A percentile compares a stretch with the other conserved stretches of the same genome.
Evolutionary conservation across 1,284 basidiomycete species (phyloP).

Genomic region (Naganishia albida): DNA sequence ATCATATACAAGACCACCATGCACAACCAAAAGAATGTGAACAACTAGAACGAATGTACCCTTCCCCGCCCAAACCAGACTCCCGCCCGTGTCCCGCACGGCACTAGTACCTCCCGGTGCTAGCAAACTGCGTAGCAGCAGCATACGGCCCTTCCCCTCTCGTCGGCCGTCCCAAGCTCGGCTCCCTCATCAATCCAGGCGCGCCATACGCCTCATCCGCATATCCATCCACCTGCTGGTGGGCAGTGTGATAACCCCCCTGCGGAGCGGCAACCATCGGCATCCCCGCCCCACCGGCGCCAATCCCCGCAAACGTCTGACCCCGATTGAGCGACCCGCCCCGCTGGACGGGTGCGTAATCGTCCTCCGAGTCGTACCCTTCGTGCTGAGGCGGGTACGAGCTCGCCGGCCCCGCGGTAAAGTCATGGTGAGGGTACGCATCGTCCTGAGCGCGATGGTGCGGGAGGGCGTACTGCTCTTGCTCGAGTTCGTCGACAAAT

Average conservation of each 20-base stretch:
- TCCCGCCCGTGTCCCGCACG: background rate
- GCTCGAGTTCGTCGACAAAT: conserved; percentile 31
- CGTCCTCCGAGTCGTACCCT: conserved; percentile 6
- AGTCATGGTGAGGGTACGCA: conserved; percentile 25
- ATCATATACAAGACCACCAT: background rate
- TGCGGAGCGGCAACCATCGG: background rate
- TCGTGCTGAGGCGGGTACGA: conserved; percentile 26
- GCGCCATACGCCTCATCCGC: background rate
- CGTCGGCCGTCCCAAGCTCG: conserved; percentile 32
- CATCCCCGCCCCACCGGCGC: conserved; percentile 29
- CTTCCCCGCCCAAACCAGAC: background rate
- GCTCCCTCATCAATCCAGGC: conserved; percentile 22
- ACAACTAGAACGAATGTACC: background rate
- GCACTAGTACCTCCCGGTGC: conserved; percentile 11
- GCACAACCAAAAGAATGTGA: background rate
- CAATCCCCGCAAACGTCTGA: conserved; percentile 29
- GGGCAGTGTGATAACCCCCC: background rate
- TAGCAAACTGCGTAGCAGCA: conserved; percentile 14
- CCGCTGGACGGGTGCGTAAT: conserved; percentile 20
- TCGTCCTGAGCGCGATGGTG: background rate
- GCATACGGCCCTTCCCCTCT: conserved; percentile 34
- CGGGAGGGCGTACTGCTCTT: conserved; percentile 17
- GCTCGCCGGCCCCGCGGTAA: conserved; percentile 10
- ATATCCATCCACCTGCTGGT: background rate
- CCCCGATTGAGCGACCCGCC: conserved; percentile 17